Base-by-base conservation (phyloP, 768 basidiomycete genomes). In the Phylloporus arenicola region DNA sequence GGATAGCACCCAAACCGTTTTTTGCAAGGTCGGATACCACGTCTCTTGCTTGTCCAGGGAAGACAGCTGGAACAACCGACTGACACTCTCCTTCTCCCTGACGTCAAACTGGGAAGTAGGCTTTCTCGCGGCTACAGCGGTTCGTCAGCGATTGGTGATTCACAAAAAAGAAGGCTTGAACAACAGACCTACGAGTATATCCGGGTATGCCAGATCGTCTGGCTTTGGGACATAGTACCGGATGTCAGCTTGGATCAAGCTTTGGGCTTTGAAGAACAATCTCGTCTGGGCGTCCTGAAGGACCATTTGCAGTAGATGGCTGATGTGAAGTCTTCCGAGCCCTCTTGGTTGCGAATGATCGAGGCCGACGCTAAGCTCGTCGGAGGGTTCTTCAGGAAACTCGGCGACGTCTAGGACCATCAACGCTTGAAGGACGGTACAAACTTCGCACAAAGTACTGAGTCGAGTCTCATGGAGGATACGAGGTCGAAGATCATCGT, bases 251-350 rank as follows among this genome's bases (percentile, higher is more conserved):
- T 93, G 88, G 29, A 99, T 82, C 40, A 96, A 78, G 2, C 90
- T 80, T 68, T 98, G 94, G 6, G 94, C 94, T 64, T 96, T 88
- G 78, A 98, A 98, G 59, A 97, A 92, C 41, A 98, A 67, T 48
- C 93, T 72, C 12, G 96, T 97, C 73, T 98, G 95, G 1, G 94
- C 92, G 63, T 98, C 95, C 64, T 97, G 94, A 24, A 97, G 69
- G 0, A 97, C 85, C 83, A 93, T 91, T 62, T 86, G 81, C 42
- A 97, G 70, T 3, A 98, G 71, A 39, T 85, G 80, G 48, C 83
- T 83, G 57, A 91, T 89, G 55, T 94, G 88, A 42, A 97, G 71
- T 44, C 76, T 73, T 17, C 76, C 75, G 4, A 85, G 72, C 3
- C 78, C 77, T 56, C 65, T 63, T 41, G 61, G 55, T 37, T 67